Evolutionary conservation across 495 filamentous ascomycete genomes (phyloP), one percentile per base, ranked within the genome.

Genomic region (Penicillium roqueforti): DNA sequence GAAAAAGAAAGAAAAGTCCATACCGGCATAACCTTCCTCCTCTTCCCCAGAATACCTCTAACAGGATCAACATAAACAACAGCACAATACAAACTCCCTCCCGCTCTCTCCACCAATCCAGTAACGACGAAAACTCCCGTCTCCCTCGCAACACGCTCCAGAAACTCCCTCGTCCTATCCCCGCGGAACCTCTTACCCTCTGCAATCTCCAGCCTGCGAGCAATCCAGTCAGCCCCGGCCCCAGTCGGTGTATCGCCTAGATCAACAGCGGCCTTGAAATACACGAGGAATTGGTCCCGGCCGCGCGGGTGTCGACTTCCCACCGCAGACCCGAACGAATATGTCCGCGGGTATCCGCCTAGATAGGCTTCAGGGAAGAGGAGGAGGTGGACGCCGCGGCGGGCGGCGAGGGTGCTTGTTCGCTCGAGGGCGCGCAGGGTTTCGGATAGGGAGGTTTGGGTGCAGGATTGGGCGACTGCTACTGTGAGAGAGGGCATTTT

Each of bases 321-420:
- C 9, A 96, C 80, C 0, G 81, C 76, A 26, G 82, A 79, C 11
- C 90, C 91, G 59, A 96, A 96, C 42, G 74, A 73, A 53, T 83
- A 85, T n/a, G 87, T 87, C 20, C 92, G 86, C 13, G 92, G 92
- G 62, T 97, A 97, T 8, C 92, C 92, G 18, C 92, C 92, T 0
- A 97, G 78, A 66, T 89, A 97, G 23, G 92, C 92, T 74, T 97
- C 92, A 0, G 92, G 92, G 59, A 96, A 93, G 38, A 97, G 82
- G 16, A 97, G 71, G 46, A 97, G 78, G 62, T 92, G 80, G 23
- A 88, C 79, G 26, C 80, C 77, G n/a, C 72, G 63, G 4, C 58
- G 50, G 14, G 69, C 58, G 7, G 74, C 76, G 25, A 67, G 54
- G 22, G 54, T 56, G 25, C 85, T 80, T 18, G 84, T 82, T 10